Conservation (phyloP, 164 flowering plant species). For the Piper betle region DNA sequence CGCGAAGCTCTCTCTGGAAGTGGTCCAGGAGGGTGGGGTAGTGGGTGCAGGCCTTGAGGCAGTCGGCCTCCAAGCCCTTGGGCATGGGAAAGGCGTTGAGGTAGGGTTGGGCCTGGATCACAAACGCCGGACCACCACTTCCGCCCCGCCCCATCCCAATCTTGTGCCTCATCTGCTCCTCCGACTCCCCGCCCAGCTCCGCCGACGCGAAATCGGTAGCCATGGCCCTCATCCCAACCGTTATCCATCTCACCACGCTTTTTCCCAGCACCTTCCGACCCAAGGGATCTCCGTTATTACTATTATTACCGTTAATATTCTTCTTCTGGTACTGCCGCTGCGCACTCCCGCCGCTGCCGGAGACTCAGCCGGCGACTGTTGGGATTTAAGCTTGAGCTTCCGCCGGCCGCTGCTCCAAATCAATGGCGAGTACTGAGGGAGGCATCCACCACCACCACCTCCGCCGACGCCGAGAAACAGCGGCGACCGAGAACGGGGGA, state of each 20-base stretch:
- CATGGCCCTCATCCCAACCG: slow-evolving; percentile 71
- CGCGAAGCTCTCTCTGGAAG: slow-evolving; percentile 78
- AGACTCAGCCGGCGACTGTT: no score
- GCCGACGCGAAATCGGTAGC: slow-evolving; percentile 58
- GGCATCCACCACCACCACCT: no score
- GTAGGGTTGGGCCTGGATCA: slow-evolving; percentile 75
- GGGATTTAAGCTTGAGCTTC: no score
- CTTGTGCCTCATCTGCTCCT: slow-evolving; percentile 35
- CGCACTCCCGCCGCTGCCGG: no score
- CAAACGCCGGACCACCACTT: slow-evolving; percentile 35
- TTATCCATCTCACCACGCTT: slow-evolving; percentile 69
- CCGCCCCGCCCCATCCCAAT: slow-evolving; percentile 53
- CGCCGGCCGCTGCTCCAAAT: no score
- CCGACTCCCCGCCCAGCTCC: slow-evolving; percentile 60
- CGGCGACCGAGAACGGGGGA: no score
- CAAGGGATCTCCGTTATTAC: slow-evolving; percentile 65
- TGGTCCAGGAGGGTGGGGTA: slow-evolving; percentile 85
- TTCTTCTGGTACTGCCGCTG: neutral
- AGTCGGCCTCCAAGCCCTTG: slow-evolving; percentile 55
- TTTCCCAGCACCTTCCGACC: slow-evolving; percentile 72
- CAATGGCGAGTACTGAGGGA: no score
- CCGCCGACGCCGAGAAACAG: no score
- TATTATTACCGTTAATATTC: slow-evolving; percentile 11
- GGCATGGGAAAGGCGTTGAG: slow-evolving; percentile 84
- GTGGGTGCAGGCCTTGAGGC: slow-evolving; percentile 76